Evolutionary conservation across 768 basidiomycete genomes (phyloP).

Genomic region (Phanerochaete carnosa): DNA sequence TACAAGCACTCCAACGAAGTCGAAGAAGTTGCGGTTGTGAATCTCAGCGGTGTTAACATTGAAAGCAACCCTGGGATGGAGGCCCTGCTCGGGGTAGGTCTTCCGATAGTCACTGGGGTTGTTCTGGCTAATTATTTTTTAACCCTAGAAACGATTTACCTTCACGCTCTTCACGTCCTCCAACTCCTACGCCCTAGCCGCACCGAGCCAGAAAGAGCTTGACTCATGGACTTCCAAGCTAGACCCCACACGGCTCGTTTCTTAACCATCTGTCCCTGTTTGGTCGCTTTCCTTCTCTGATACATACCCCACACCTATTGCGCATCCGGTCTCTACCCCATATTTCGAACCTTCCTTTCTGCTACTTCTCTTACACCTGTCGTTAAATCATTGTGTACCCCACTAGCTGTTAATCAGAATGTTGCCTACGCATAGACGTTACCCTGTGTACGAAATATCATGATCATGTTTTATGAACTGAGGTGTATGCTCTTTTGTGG

Average conservation of each 20-base stretch:
- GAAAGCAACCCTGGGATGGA: constrained; percentile 88
- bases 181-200: constrained; percentile 88
- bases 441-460: not conserved
- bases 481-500: no score
- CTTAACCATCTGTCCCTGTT: not conserved
- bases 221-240: constrained; percentile 82
- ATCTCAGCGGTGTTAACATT: constrained; percentile 79
- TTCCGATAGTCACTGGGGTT: not conserved
- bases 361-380: not conserved
- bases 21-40: constrained; percentile 81
- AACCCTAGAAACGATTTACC: constrained; percentile 68
- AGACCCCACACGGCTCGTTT: constrained; percentile 63
- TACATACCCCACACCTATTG: not conserved
- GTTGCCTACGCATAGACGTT: not conserved
- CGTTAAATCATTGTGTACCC: constrained; percentile 1
- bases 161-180: constrained; percentile 91
- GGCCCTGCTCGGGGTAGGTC: constrained; percentile 75
- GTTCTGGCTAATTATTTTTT: not conserved
- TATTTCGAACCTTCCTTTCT: not conserved
- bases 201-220: constrained; percentile 77
- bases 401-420: not conserved
- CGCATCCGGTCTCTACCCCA: not conserved
- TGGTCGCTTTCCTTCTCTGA: not conserved
- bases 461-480: not conserved
- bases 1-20: constrained; percentile 83